Evolutionary conservation across 208 protist species (phyloP).

Genomic region (Crithidia brevicula): DNA sequence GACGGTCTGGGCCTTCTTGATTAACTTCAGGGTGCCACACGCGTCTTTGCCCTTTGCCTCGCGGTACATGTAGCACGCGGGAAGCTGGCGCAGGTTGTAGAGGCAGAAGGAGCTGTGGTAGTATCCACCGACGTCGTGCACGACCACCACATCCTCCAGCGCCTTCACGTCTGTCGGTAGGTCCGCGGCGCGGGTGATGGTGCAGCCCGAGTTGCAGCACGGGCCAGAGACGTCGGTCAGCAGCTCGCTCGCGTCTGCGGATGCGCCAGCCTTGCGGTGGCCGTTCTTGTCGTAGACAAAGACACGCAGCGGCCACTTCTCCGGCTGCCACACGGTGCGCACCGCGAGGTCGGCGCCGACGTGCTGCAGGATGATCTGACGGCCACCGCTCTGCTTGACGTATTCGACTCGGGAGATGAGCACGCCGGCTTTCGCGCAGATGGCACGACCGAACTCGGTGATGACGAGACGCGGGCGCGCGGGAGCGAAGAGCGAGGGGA

Average conservation of each 20-base stretch:
- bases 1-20: conserved; percentile 44
- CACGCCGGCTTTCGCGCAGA: conserved; percentile 61
- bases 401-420: conserved; percentile 73
- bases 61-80: conserved; percentile 53
- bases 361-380: conserved; percentile 60
- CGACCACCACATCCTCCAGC: conserved; percentile 53
- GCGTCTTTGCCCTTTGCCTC: conserved; percentile 7
- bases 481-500: conserved; percentile 49
- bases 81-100: conserved; percentile 70
- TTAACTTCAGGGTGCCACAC: conserved; percentile 12
- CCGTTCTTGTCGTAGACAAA: conserved; percentile 36
- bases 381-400: conserved; percentile 54
- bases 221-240: conserved; percentile 63
- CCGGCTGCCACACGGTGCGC: conserved; percentile 70
- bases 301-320: conserved; percentile 76
- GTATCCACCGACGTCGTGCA: conserved; percentile 74
- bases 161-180: conserved; percentile 33
- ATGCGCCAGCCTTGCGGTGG: conserved; percentile 16
- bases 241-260: neutral
- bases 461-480: conserved; percentile 40
- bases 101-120: conserved; percentile 68
- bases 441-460: conserved; percentile 72
- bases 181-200: conserved; percentile 34
- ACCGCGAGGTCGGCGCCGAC: conserved; percentile 72
- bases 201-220: conserved; percentile 73